phyloP scores from a whole-genome alignment of 495 filamentous ascomycete species.

The Peziza echinospora region DNA sequence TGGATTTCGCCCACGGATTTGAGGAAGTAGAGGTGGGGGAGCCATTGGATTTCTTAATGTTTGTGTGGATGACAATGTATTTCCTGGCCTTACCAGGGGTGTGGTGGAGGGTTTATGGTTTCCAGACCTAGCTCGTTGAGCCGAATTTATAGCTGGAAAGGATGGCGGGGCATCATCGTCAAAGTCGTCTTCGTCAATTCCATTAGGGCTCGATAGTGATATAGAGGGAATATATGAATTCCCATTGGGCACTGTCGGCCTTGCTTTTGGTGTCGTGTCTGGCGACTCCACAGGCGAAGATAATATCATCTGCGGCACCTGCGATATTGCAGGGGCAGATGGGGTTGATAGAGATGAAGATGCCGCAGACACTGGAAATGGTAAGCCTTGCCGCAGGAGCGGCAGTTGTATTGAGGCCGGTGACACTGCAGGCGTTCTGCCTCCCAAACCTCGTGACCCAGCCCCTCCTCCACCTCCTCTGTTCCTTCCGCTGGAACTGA shows the following conservation, averaged over 20 bases:
- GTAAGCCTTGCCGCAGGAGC: neutral
- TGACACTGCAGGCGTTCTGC: neutral
- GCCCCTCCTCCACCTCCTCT: neutral
- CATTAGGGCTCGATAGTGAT: constrained; percentile 1
- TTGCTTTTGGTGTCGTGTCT: constrained; percentile 15
- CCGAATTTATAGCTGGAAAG: constrained; percentile 26
- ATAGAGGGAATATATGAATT: constrained; percentile 13
- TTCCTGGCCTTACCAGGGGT: neutral
- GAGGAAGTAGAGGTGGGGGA: constrained; percentile 12
- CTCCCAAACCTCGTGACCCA: neutral
- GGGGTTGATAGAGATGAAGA: neutral
- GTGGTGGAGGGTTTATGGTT: no score
- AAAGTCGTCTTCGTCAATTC: constrained; percentile 8
- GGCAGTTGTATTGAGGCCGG: neutral
- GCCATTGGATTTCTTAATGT: constrained; percentile 7
- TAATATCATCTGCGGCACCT: neutral
- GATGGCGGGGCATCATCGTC: constrained; percentile 14
- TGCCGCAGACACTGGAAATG: neutral
- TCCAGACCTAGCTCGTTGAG: constrained; percentile 17
- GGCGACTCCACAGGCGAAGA: constrained; percentile 4
- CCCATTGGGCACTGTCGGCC: constrained; percentile 3
- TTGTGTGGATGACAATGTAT: no score
- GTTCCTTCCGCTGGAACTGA: neutral
- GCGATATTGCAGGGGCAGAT: neutral
- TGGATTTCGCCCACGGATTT: constrained; percentile 14